A percentile compares a stretch with the other conserved stretches of the same genome.
These are phyloP conservation scores for Zymoseptoria pseudotritici DNA, from an alignment of 2,329 filamentous ascomycete species.

Conservation along the genomic window DNA sequence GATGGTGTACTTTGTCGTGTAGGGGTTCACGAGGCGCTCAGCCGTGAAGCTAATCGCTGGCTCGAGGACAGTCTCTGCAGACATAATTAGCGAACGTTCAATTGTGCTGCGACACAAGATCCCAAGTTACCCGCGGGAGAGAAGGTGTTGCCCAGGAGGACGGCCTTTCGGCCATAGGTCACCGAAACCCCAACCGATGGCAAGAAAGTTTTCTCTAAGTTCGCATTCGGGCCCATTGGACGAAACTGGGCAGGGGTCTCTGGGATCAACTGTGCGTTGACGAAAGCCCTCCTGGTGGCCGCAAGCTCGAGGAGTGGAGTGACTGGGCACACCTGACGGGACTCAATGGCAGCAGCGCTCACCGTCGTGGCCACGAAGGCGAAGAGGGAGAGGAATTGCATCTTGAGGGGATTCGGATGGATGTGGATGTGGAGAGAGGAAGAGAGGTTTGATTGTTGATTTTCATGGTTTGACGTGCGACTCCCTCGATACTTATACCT, in stretches of 20 bases:
- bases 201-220: conserved; percentile 16
- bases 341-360: conserved; percentile 8
- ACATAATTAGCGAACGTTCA: background rate
- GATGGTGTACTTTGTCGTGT: conserved; percentile 21
- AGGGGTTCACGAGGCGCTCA: conserved; percentile 12
- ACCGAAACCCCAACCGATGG: conserved; percentile 13
- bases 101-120: background rate
- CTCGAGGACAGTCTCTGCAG: conserved; percentile 13
- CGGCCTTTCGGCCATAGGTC: conserved; percentile 13
- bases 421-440: background rate
- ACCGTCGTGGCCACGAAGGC: conserved; percentile 6
- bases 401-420: background rate
- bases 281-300: conserved; percentile 12
- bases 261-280: conserved; percentile 13
- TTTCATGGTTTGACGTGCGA: background rate
- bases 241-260: conserved; percentile 5
- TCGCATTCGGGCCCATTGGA: background rate
- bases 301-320: conserved; percentile 8
- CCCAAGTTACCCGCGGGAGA: conserved; percentile 9
- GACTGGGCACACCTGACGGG: conserved; percentile 10
- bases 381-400: conserved; percentile 12
- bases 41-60: conserved; percentile 18
- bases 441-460: background rate
- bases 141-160: conserved; percentile 19
- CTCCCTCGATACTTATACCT: background rate